Base-by-base conservation (phyloP, 2,329 filamentous ascomycete genomes). In the Lasiodiplodia citricola region DNA sequence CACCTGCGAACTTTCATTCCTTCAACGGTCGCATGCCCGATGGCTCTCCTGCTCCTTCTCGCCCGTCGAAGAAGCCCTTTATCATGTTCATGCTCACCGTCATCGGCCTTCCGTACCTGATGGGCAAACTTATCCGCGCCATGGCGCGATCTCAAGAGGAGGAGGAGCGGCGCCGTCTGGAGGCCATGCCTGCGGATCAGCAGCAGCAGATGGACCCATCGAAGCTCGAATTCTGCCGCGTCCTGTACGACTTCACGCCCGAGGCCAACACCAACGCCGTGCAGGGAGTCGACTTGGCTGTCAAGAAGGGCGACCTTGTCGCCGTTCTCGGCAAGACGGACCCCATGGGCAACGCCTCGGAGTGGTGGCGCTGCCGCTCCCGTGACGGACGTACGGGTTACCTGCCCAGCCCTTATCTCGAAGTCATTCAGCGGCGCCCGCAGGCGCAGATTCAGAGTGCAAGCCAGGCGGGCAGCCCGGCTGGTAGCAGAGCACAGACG, bases 301-400 rank as follows among this genome's bases (percentile, higher is more conserved):
- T 96, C 28, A 94, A 92, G 83, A 97, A 97, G 84, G 95, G 95
- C 70, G 96, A 99, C 74, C 89, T 98, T 66, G 94, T 99, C 18
- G 96, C 96, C 31, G 94, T 99, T 0, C 86, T 99, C 67, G 91
- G 91, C 83, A 97, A 97, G 83, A 92, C 89, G 21, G 96, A 99
- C 75, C 96, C 96, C 0, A 88, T 95, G 76, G 96, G 96, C 54
- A 94, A 96, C 74, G 89, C 93, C 4, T 96, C 92, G 65, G 95
- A 99, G 77, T 99, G 96, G 96, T 99, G 96, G 96, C 90, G 91
- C 72, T 99, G 96, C 81, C 88, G 96, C 67, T 92, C 95, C 16
- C 87, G 96, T 70, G 94, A 98, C 77, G 94, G 94, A 56, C 87
- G 93, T 31, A 90, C 97, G 74, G 96, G 96, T 8, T 99, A 98